Base-by-base conservation (phyloP, 805 yeast genomes). In the Cyberlindnera mississippiensis region DNA sequence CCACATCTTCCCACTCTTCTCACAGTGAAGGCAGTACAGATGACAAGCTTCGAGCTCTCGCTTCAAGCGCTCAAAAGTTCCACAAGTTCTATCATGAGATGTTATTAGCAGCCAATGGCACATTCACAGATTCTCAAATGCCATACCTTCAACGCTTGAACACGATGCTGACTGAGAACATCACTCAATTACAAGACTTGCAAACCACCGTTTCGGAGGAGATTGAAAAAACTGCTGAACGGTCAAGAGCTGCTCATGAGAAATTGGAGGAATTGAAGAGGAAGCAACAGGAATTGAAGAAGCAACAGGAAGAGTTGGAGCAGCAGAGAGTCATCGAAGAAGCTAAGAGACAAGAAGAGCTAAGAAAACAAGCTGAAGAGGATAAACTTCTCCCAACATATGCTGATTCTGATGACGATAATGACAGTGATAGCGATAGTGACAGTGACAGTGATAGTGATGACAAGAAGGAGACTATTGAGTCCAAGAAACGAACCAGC, bases 81-180 rank as follows among this genome's bases (percentile, higher is more conserved):
- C 50, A 55, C 30, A 45, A 44, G 17, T 41, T 47, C 28, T 56
- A 49, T 28, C 60, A 57, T 27, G 50, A 51, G 33, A 9, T 48
- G 15, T 32, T 57, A 13, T 28, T 51, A 11, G 37, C 38, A 19
- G 42, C 51, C 7, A 48, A 48, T 35, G 57, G 56, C 5, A 13
- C 48, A 7, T 47, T 40, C 38, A 38, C 49, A 10, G 48, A 38
- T 14, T 27, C 40, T 3, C 45, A 44, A 14, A 32, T 38, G 10
- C 47, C 36, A 12, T 38, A 22, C n/a, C 35, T 48, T 11, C 38
- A 35, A 17, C 32, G 38, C 12, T 17, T 56, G 12, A 37, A 41
- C 3, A 13, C 12, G 2, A 37, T 37, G 11, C 22, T 57, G 13
- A 37, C 39, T 16, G 54, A 48, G 28, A 49, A 51, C 18, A 37